Base-by-base conservation (phyloP, 371 early-diverging fungal genomes). In the Basidiobolus meristosporus region DNA sequence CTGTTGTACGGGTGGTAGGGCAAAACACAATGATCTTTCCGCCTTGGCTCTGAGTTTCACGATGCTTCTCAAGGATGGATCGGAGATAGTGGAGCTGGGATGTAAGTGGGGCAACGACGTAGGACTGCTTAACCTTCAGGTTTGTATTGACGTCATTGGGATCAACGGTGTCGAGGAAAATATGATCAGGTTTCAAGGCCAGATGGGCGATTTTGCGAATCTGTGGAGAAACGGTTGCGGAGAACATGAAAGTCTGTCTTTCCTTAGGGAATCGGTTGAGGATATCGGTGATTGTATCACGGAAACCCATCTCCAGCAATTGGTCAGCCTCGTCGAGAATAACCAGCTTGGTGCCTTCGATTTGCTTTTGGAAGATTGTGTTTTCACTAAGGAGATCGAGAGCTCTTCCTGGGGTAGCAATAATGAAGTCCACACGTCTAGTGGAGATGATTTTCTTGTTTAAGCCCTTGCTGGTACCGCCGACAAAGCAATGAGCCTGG, bases 231-330 rank as follows among this genome's bases (percentile, higher is more conserved):
- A 98, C 67, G 0, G 99, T 99, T 16, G 99, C 99, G 9, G 91
- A 90, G 66, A 93, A 98, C 59, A 99, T 73, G 50, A 95, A 73
- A 0, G 96, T 96, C 59, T 96, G 95, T 35, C 98, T 81, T 11
- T 82, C 57, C 23, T 60, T 57, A 14, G 97, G 89, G 7, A 95
- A 68, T 12, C 69, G 44, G 0, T 54, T 52, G 23, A 88, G 57
- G 51, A 99, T 96, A 31, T 65, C 54, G 44, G 82, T 70, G 31
- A 99, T 69, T 51, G 90, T 92, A 2, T 75, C 69, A 52, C 81
- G 81, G 78, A 99, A 99, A 18, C 98, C 98, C 87, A 90, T 85
- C 44, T 98, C 95, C 40, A 99, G 62, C 54, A 99, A 68, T 54
- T 87, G 77, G 59, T 99, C 99, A 10, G 98, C 97, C 63, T 99